Percentiles rank a stretch among this genome's conserved stretches.
Evolutionary conservation across 805 yeast genomes (phyloP).

Genomic region (Ogataea glucozyma): DNA sequence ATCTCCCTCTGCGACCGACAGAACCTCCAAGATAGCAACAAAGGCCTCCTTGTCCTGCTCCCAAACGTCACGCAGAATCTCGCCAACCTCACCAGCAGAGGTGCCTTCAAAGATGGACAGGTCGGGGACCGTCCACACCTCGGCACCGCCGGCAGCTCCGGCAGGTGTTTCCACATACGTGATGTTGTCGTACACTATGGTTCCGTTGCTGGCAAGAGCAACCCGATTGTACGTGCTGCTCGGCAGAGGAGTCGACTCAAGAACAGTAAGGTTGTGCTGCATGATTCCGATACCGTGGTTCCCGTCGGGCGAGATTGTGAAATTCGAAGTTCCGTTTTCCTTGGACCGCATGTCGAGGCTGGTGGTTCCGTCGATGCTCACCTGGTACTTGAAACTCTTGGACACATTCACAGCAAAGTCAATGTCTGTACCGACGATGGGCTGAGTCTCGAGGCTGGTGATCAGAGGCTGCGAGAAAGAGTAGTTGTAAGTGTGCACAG

Average conservation of each 20-base stretch:
- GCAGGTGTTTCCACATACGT: neutral
- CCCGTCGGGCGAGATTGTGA: slow-evolving; percentile 44
- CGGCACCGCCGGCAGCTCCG: neutral
- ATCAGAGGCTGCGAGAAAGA: slow-evolving; percentile 36
- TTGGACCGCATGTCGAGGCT: slow-evolving; percentile 29
- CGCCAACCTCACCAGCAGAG: neutral
- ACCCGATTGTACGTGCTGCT: slow-evolving; percentile 30
- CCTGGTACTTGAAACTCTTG: slow-evolving; percentile 21
- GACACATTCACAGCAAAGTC: slow-evolving; percentile 34
- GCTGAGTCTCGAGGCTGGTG: slow-evolving; percentile 22
- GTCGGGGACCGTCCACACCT: neutral
- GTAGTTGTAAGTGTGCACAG: slow-evolving; percentile 24
- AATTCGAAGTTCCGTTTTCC: slow-evolving; percentile 49
- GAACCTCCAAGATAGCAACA: neutral
- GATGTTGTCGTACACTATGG: slow-evolving; percentile 31
- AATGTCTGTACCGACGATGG: slow-evolving; percentile 26
- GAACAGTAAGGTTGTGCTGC: slow-evolving; percentile 35
- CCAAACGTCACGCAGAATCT: slow-evolving; percentile 1
- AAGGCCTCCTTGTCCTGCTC: slow-evolving; percentile 2
- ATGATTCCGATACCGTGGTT: slow-evolving; percentile 47
- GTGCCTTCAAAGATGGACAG: neutral
- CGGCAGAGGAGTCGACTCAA: slow-evolving; percentile 25
- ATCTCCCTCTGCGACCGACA: neutral
- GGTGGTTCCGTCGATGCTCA: slow-evolving; percentile 24
- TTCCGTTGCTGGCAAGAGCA: slow-evolving; percentile 35